A percentile compares a stretch with the other conserved stretches of the same genome.
phyloP scores from a whole-genome alignment of 148 eudicot genomes.

The Rhododendron griersonianum region DNA sequence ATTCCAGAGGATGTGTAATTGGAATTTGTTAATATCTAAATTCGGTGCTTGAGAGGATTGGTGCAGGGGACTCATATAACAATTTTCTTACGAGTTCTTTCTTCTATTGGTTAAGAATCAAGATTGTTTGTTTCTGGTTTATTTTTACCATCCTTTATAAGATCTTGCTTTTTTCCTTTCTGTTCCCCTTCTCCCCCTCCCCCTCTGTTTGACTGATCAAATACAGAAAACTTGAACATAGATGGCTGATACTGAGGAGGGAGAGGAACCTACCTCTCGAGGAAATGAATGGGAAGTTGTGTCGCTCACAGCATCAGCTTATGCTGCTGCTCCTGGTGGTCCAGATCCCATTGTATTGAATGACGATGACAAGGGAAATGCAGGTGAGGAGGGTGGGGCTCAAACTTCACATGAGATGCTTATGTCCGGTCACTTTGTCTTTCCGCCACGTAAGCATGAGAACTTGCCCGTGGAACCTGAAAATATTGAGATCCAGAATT shows the following conservation, averaged over 20 bases:
- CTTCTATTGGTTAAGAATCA: neutral
- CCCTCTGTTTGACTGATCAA: neutral
- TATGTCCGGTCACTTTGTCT: slow-evolving; percentile 86
- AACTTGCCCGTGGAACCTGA: slow-evolving; percentile 66
- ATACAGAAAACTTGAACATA: slow-evolving; percentile 7
- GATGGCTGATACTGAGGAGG: slow-evolving; percentile 51
- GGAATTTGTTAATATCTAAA: neutral
- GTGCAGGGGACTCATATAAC: neutral
- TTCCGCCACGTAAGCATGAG: slow-evolving; percentile 85
- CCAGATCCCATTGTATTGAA: slow-evolving; percentile 39
- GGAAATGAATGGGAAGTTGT: slow-evolving; percentile 98
- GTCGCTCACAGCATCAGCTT: slow-evolving; percentile 84
- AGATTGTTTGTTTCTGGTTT: neutral
- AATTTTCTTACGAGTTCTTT: neutral
- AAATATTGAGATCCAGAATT: slow-evolving; percentile 23
- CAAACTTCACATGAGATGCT: slow-evolving; percentile 66
- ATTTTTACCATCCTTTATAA: neutral
- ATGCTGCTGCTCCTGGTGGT: slow-evolving; percentile 86
- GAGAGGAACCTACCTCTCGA: slow-evolving; percentile 34
- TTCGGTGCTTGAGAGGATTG: neutral
- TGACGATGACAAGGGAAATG: slow-evolving; percentile 30
- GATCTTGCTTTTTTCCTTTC: neutral
- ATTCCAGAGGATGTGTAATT: neutral
- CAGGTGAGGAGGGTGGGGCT: slow-evolving; percentile 32
- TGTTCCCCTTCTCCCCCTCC: no score